Base-by-base conservation (phyloP, 768 basidiomycete species). In the Pisolithus marmoratus region DNA sequence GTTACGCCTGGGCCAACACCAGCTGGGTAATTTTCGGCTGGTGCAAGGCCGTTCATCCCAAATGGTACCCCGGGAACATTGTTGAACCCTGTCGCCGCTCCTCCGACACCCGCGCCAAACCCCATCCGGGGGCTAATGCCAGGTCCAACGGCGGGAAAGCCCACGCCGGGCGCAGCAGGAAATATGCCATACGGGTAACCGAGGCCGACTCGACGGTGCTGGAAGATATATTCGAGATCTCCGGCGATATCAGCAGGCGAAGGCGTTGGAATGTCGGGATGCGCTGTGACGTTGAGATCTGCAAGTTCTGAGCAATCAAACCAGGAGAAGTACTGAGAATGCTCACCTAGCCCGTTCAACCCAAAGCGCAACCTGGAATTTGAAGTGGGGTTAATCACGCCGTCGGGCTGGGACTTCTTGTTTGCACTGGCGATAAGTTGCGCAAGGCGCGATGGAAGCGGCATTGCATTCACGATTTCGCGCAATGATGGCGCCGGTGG, bases 401-500 rank as follows among this genome's bases (percentile, higher is more conserved):
- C 58, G 63, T 36, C 64, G 66, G 15, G 59, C 48, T 48, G 64
- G 52, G 49, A 38, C 37, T 40, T 55, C 44, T 57, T 65, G 54
- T 53, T 62, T 29, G 46, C 12, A 31, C 26, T 58, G 60, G 54
- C 53, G 48, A 57, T 59, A 48, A 51, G 52, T 54, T 60, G 60
- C 42, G 53, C 60, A 40, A 55, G 60, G 34, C 57, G 55, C 43
- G 62, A 63, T 4, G 69, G 71, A 49, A 80, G 77, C 1, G 84
- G 81, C 52, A 79, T 74, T 14, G 79, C 72, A 56, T 82, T 83
- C 59, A 84, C 69, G 27, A 89, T 79, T 60, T 84, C 79, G n/a
- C 83, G 80, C 27, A 90, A 71, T 9, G 82, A 79, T 1, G 82
- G 86, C 9, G 83, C 72, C 5, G 75, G 74, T 9, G 78, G 77